Conservation (phyloP, 257 asterid species). For the Solanum megistacrolobum region DNA sequence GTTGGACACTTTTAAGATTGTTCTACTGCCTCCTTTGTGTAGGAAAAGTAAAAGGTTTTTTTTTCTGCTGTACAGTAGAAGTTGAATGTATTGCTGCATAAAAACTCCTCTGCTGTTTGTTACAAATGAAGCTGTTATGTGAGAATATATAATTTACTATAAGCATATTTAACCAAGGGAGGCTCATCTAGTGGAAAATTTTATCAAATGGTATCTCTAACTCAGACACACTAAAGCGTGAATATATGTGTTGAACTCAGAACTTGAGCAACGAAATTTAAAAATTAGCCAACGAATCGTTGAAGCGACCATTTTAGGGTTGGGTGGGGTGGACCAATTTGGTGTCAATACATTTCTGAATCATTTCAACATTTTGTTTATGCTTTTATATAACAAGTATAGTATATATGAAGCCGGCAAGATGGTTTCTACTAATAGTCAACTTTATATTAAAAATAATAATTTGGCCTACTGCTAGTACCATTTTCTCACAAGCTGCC, state of each 20-base stretch:
- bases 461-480: neutral
- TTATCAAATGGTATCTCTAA: neutral
- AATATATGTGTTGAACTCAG: neutral
- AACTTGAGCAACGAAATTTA: no score
- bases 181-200: neutral
- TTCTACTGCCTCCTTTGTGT: neutral
- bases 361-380: neutral
- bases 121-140: neutral
- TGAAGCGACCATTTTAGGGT: neutral
- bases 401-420: neutral
- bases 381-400: neutral
- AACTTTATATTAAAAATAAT: neutral
- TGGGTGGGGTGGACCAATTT: neutral
- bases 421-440: neutral
- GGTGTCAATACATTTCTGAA: neutral
- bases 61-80: neutral
- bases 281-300: neutral
- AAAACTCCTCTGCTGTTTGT: neutral
- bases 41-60: neutral
- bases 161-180: neutral
- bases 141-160: neutral
- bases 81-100: neutral
- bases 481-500: neutral
- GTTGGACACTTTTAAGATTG: neutral
- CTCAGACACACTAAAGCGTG: neutral